Evolutionary conservation across 768 basidiomycete genomes (phyloP).

Genomic region (Multifurca ochricompacta): DNA sequence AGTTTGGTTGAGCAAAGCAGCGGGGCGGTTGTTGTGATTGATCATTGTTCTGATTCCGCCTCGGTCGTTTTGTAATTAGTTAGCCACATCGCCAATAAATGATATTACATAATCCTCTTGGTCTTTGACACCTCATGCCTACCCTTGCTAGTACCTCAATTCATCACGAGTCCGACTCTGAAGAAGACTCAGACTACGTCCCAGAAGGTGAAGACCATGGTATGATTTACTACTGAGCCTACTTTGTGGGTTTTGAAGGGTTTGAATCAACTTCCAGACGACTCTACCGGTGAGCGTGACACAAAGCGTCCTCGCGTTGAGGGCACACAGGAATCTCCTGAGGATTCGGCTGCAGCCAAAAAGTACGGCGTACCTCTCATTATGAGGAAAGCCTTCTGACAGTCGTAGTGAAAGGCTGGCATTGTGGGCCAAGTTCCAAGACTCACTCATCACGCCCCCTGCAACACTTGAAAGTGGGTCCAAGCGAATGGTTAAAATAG

Average conservation of each 20-base stretch:
- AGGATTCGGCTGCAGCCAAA: slow-evolving; percentile 41
- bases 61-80: background rate
- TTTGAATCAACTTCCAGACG: slow-evolving; percentile 24
- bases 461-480: slow-evolving; percentile 20
- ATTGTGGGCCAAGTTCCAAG: slow-evolving; percentile 64
- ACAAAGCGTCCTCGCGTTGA: slow-evolving; percentile 30
- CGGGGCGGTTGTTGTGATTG: background rate
- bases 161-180: slow-evolving; percentile 45
- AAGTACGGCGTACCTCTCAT: slow-evolving; percentile 2
- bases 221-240: background rate
- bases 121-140: slow-evolving; percentile 6
- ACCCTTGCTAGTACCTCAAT: background rate
- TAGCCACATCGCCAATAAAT: background rate
- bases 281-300: slow-evolving; percentile 33
- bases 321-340: slow-evolving; percentile 23
- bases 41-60: background rate
- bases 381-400: background rate
- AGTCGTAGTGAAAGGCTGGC: slow-evolving; percentile 46
- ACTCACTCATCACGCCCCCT: slow-evolving; percentile 39
- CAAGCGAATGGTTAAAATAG: slow-evolving; percentile 53
- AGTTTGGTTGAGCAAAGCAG: background rate
- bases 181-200: slow-evolving; percentile 65
- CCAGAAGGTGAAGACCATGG: slow-evolving; percentile 40
- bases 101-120: slow-evolving; percentile 14
- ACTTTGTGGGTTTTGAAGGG: background rate